Evolutionary conservation across 2,329 filamentous ascomycete species (phyloP), one percentile per base, ranked within the genome.

Genomic region (Aspergillus caelatus): DNA sequence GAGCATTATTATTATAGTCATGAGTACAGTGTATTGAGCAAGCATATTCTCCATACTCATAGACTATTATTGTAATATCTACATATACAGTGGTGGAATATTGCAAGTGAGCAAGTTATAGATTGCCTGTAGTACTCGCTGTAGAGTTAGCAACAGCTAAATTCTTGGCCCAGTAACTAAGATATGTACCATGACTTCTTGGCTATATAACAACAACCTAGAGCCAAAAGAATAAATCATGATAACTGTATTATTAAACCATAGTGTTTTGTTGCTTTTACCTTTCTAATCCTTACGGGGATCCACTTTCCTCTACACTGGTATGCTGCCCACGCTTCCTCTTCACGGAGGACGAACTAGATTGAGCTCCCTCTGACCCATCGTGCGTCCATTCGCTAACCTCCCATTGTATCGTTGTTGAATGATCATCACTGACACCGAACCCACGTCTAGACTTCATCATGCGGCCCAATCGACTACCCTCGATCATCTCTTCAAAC

Each of bases 401-500:
- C 78, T 96, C 93, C 91, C 92, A 96, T 73, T 95, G 90, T 12
- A 95, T 85, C 52, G 82, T 86, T 43, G 88, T 85, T 32, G 81
- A 83, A 19, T 89, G 89, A 73, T 92, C 88, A n/a, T 80, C 79
- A 57, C 85, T 89, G 39, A 83, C 79, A 30, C 87, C 85, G 62
- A 85, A 85, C 19, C 87, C 86, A 64, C 82, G 83, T 72, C 84
- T 79, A 58, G 70, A 85, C 68, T 86, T 86, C 74, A 87, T 88
- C 76, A 91, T 83, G 57, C 84, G 88, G 2, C 91, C 91, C 48
- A 96, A 79, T 45, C 83, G 84, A 68, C 91, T 94, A 60, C 92
- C 89, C 71, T 91, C 86, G 3, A 96, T 86, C 83, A 96, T 85
- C 67, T 87, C 86, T 70, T 96, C 92, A 69, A 96, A 94, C 92